Percentiles rank a stretch among this genome's conserved stretches.
Evolutionary conservation across 2,329 filamentous ascomycete species (phyloP).

Genomic region (Fusarium fracticaudum): DNA sequence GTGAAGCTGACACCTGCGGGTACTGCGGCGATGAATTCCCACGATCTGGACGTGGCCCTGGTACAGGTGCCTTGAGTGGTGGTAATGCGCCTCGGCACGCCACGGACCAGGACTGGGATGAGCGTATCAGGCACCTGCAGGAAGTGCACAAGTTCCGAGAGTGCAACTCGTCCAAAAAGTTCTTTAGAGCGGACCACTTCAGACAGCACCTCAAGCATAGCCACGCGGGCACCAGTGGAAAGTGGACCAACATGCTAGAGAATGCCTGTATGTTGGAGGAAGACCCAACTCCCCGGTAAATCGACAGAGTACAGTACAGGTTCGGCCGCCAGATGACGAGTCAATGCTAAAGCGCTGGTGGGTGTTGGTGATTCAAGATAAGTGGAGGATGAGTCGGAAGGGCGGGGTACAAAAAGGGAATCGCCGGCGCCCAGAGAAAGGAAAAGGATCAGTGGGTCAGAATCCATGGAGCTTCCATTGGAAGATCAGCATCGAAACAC

Average conservation of each 20-base stretch:
- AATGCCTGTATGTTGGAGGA: conserved; percentile 95
- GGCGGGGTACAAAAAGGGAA: conserved; percentile 33
- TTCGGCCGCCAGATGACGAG: conserved; percentile 28
- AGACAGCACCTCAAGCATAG: conserved; percentile 98
- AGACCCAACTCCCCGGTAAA: conserved; percentile 59
- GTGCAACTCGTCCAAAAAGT: conserved; percentile 98
- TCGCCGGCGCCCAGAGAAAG: not conserved
- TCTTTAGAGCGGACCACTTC: conserved; percentile 97
- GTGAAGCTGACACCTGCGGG: conserved; percentile 83
- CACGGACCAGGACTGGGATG: conserved; percentile 89
- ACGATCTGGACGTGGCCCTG: conserved; percentile 57
- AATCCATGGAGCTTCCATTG: conserved; percentile 14
- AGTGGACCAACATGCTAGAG: conserved; percentile 99
- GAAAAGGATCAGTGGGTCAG: conserved; percentile 20
- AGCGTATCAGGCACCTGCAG: conserved; percentile 85
- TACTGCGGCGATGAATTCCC: conserved; percentile 94
- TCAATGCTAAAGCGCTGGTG: conserved; percentile 18
- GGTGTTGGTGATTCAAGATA: conserved; percentile 30
- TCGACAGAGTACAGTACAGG: not conserved
- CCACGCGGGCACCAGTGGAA: conserved; percentile 93
- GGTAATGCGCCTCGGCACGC: conserved; percentile 55
- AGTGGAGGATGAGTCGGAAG: conserved; percentile 28
- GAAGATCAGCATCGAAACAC: conserved; percentile 8
- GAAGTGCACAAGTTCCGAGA: conserved; percentile 96
- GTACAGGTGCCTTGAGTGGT: conserved; percentile 45